Base-by-base conservation (phyloP, 805 yeast genomes). In the Helenozyma rhizophorensis region DNA sequence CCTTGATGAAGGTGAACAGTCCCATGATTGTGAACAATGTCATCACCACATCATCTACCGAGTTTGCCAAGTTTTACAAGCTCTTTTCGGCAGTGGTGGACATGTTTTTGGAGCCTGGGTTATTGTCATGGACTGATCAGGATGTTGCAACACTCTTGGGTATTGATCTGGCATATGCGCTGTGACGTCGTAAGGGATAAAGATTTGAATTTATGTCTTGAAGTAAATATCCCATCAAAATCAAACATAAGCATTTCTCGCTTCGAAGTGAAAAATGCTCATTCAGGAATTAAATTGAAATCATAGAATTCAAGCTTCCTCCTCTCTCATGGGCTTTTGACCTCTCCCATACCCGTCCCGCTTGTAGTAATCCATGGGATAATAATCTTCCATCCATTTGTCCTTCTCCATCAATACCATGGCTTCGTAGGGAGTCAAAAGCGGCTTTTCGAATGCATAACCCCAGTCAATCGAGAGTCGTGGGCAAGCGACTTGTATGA, bases 381-480 rank as follows among this genome's bases (percentile, higher is more conserved):
- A 93, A 36, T 70, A 79, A 1, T 66, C 66, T 25, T 72, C 73
- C 28, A 58, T 64, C 76, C 93, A 84, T 23, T 62, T 62, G 50
- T 88, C 97, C 28, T 79, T 71, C 6, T 76, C 82, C 45, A 93
- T 58, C 72, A 88, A 73, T 4, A 89, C 95, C 86, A 85, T 87
- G 0, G 96, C 87, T 54, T 93, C 98, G 54, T 93, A 93, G 0
- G 98, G 98, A 0, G 98, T 90, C 37, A 93, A 61, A 26, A 93
- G 62, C 0, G 98, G 98, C 51, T 83, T 84, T 38, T 79, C 78
- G 53, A 93, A 93, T 0, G 98, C 98, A 56, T 93, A 93, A 0
- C 98, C 98, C 98, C 98, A 93, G 57, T 93, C 98, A 25, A 93
- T 90, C 2, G 96, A 86, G 28, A 93, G 64, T 50, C 98, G 70